Conservation (phyloP, 495 filamentous ascomycete species). For the Tuber brumale region DNA sequence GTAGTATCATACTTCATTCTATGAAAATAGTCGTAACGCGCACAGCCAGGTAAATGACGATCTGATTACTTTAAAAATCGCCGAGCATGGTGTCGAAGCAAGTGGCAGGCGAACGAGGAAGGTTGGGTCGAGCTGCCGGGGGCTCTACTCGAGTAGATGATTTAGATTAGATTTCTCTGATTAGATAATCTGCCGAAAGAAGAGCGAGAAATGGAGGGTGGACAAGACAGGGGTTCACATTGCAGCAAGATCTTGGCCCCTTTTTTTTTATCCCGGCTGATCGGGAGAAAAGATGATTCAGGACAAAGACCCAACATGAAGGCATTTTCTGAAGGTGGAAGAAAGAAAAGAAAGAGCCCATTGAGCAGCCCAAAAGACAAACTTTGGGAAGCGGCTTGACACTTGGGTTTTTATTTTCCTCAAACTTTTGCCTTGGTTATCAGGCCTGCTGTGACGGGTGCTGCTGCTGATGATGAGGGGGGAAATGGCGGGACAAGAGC, state of each 20-base stretch:
- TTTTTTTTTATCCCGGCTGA: not conserved
- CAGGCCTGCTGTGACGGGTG: not conserved
- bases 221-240: not conserved
- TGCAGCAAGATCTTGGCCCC: not conserved
- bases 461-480: not conserved
- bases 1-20: too few species aligned
- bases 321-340: not conserved
- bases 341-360: not conserved
- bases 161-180: not conserved
- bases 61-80: not conserved
- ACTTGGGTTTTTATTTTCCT: not conserved
- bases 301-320: not conserved
- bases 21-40: not conserved
- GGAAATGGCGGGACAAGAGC: not conserved
- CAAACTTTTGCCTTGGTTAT: not conserved
- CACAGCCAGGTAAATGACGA: not conserved
- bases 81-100: not conserved
- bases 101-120: not conserved
- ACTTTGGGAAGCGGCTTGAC: not conserved
- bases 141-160: not conserved
- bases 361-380: not conserved
- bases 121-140: not conserved
- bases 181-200: not conserved
- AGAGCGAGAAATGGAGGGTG: not conserved
- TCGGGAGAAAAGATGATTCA: not conserved